A percentile compares a stretch with the other conserved stretches of the same genome.
Conservation (phyloP, 176 grass and related monocot genomes). For the Otatea glauca region DNA sequence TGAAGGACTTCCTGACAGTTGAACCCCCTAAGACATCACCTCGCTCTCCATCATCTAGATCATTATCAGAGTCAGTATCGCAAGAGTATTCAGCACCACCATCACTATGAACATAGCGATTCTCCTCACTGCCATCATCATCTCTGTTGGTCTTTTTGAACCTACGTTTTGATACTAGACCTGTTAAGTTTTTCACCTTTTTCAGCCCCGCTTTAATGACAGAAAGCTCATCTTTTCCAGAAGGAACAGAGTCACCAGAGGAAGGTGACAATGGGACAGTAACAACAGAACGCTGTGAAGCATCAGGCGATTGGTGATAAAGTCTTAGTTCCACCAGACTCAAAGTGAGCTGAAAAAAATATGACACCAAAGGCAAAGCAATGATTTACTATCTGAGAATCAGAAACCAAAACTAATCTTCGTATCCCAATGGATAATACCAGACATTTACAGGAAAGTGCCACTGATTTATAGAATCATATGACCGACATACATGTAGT, state of each 20-base stretch:
- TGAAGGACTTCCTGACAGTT: slow-evolving; percentile 83
- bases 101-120: slow-evolving; percentile 70
- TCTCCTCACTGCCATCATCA: slow-evolving; percentile 73
- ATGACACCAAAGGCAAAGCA: slow-evolving; percentile 31
- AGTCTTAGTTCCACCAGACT: slow-evolving; percentile 52
- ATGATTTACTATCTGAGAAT: slow-evolving; percentile 46
- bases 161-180: slow-evolving; percentile 66
- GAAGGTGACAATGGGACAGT: slow-evolving; percentile 57
- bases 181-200: slow-evolving; percentile 83
- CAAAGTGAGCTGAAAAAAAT: slow-evolving; percentile 63
- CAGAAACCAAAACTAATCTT: slow-evolving; percentile 31
- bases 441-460: slow-evolving; percentile 29
- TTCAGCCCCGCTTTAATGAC: slow-evolving; percentile 82
- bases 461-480: slow-evolving; percentile 27
- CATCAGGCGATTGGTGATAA: slow-evolving; percentile 54
- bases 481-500: slow-evolving; percentile 72
- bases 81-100: slow-evolving; percentile 67
- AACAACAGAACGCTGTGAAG: slow-evolving; percentile 48
- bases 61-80: slow-evolving; percentile 84
- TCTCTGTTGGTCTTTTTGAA: slow-evolving; percentile 66
- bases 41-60: slow-evolving; percentile 53
- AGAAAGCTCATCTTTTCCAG: slow-evolving; percentile 78
- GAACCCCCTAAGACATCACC: slow-evolving; percentile 64
- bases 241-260: slow-evolving; percentile 60
- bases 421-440: neutral